These are phyloP conservation scores for Saccharomyces hybrid DNA, from an alignment of 1,139 yeast genomes.

Conservation along the genomic window DNA sequence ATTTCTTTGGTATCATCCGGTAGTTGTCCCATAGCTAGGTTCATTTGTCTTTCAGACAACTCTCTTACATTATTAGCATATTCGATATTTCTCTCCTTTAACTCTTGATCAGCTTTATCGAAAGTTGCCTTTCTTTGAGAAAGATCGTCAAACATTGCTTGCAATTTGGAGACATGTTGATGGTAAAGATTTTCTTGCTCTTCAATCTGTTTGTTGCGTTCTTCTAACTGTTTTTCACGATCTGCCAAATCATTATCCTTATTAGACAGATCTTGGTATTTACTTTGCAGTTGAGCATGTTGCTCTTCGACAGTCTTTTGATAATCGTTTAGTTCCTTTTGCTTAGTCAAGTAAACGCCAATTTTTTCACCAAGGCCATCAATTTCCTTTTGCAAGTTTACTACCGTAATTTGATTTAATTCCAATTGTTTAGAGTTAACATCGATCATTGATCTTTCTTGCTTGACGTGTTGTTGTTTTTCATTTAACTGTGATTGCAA, in stretches of 20 bases:
- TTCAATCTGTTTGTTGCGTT: slow-evolving; percentile 27
- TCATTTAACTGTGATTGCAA: slow-evolving; percentile 49
- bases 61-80: slow-evolving; percentile 36
- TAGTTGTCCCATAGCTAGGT: slow-evolving; percentile 27
- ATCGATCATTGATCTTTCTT: slow-evolving; percentile 53
- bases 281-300: slow-evolving; percentile 36
- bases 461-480: slow-evolving; percentile 47
- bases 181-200: slow-evolving; percentile 34
- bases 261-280: slow-evolving; percentile 26
- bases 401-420: slow-evolving; percentile 43
- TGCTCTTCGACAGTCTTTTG: slow-evolving; percentile 32
- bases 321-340: slow-evolving; percentile 36
- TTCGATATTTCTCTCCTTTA: slow-evolving; percentile 34
- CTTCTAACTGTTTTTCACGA: slow-evolving; percentile 32
- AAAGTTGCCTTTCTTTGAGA: slow-evolving; percentile 32
- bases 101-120: slow-evolving; percentile 34
- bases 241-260: slow-evolving; percentile 21
- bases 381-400: slow-evolving; percentile 42
- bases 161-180: slow-evolving; percentile 34
- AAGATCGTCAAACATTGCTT: slow-evolving; percentile 31
- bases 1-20: slow-evolving; percentile 32
- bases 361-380: slow-evolving; percentile 35
- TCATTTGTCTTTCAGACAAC: slow-evolving; percentile 34
- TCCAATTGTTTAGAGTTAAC: slow-evolving; percentile 66
- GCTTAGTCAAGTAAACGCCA: slow-evolving; percentile 24